Conservation (phyloP, 371 early-diverging fungal genomes). For the Dichotomocladium elegans region DNA sequence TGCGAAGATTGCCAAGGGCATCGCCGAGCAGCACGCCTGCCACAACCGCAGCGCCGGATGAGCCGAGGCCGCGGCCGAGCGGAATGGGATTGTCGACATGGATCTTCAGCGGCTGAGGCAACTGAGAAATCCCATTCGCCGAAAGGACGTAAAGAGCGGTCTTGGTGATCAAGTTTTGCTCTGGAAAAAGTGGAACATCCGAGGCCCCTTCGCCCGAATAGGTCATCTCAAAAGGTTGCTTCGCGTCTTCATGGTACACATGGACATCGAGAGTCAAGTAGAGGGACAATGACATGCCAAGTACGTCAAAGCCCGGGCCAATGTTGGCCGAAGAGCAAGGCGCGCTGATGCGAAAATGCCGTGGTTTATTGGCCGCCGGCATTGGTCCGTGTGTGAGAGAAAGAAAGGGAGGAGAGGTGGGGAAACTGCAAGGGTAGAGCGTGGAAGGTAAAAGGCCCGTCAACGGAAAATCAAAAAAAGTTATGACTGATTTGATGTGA, state of each 20-base stretch:
- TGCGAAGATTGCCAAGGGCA: conserved; percentile 61
- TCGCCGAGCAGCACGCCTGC: conserved; percentile 89
- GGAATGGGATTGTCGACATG: conserved; percentile 90
- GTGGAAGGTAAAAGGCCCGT: not conserved
- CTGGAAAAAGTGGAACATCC: conserved; percentile 74
- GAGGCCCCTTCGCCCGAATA: conserved; percentile 80
- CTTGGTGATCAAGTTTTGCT: conserved; percentile 86
- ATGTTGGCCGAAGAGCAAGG: conserved; percentile 95
- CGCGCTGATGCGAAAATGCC: conserved; percentile 71
- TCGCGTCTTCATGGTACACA: conserved; percentile 13
- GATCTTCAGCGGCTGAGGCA: conserved; percentile 59
- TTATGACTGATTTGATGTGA: no score
- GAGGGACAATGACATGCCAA: conserved; percentile 87
- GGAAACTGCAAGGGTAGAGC: not conserved
- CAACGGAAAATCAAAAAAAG: no score
- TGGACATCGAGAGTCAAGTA: conserved; percentile 71
- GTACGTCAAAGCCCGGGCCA: conserved; percentile 95
- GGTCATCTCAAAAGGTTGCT: conserved; percentile 49
- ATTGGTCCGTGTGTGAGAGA: conserved; percentile 1
- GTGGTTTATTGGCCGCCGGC: conserved; percentile 28
- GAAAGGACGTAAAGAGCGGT: conserved; percentile 83
- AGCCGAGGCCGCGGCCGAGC: conserved; percentile 93
- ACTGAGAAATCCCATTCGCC: conserved; percentile 52
- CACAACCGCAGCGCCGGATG: conserved; percentile 94
- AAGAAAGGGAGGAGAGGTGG: not conserved